Percentiles rank a stretch among this genome's conserved stretches.
Evolutionary conservation across 1,284 basidiomycete genomes (phyloP).

Genomic region (Polyporus tsugae): DNA sequence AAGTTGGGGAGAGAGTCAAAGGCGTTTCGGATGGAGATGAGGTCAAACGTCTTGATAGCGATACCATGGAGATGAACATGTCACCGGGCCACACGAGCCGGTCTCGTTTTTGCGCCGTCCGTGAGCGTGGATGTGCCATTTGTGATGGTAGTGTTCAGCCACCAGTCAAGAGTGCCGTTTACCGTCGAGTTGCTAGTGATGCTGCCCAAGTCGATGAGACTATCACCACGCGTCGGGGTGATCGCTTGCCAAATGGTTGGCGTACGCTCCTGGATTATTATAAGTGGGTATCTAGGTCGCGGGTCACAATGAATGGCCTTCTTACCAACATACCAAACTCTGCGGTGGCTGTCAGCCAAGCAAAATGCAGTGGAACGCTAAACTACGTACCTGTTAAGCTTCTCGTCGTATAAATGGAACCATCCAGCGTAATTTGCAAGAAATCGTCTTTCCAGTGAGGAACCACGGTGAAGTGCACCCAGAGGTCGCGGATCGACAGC

Average conservation of each 20-base stretch:
- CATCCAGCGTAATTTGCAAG: conserved; percentile 27
- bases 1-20: conserved; percentile 27
- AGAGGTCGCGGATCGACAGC: conserved; percentile 24
- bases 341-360: conserved; percentile 3
- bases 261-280: conserved; percentile 21
- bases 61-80: conserved; percentile 31
- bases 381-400: conserved; percentile 23
- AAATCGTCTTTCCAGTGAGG: conserved; percentile 29
- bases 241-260: conserved; percentile 25
- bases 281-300: background rate
- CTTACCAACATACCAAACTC: conserved; percentile 31
- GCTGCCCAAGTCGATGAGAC: conserved; percentile 2
- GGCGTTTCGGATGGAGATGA: conserved; percentile 27
- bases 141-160: conserved; percentile 28
- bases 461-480: conserved; percentile 31
- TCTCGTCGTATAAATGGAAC: conserved; percentile 30
- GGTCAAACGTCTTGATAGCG: conserved; percentile 27
- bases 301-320: background rate
- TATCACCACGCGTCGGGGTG: conserved; percentile 19
- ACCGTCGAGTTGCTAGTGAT: background rate
- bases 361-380: too few species aligned
- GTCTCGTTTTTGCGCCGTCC: conserved; percentile 20
- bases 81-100: conserved; percentile 31
- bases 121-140: conserved; percentile 14
- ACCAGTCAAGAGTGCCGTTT: conserved; percentile 21